Evolutionary conservation across 257 asterid species (phyloP), one percentile per base, ranked within the genome.

Genomic region (Linderniella brevidens): DNA sequence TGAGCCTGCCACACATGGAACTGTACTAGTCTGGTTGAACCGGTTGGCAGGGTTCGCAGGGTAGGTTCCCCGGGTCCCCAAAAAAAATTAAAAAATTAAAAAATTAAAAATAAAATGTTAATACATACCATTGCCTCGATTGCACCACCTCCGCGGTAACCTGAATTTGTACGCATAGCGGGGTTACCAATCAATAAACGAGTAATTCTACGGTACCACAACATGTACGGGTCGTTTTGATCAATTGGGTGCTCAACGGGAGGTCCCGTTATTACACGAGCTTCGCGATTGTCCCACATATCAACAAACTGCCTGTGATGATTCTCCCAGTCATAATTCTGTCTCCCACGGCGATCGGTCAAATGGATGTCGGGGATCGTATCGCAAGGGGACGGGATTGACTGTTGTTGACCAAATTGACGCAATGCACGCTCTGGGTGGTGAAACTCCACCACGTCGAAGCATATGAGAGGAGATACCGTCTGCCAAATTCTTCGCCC

Each of bases 331-430:
- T 83, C 83, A 13, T 78, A 76, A 50, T 79, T 83, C 69, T 79
- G 92, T 63, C 94, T 67, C 55, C 92, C 92, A 41, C 83, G 78
- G 50, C 88, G 75, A 57, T 79, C 92, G 53, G 85, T 80, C 38
- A 70, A 66, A 60, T 77, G 93, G 41, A 79, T 75, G 52, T 79
- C 86, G 0, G 80, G 77, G 15, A 80, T 71, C 13, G 86, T 75
- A 64, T 75, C 86, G 56, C 93, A 84, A 57, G 56, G 13, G 10
- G 64, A 52, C 17, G 79, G 95, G 54, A 84, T 67, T 19, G 59
- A 35, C 55, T 84, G 95, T 47, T 48, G 75, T 53, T 80, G 88
- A 43, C 84, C 86, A 17, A 80, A 77, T 44, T 80, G 90, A 14
- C 83, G 79, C 41, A 83, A 58, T 13, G 66, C 95, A 12, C 82